Percentiles rank a stretch among this genome's conserved stretches.
Conservation (phyloP, 768 basidiomycete species). For the Rhodocollybia butyracea region DNA sequence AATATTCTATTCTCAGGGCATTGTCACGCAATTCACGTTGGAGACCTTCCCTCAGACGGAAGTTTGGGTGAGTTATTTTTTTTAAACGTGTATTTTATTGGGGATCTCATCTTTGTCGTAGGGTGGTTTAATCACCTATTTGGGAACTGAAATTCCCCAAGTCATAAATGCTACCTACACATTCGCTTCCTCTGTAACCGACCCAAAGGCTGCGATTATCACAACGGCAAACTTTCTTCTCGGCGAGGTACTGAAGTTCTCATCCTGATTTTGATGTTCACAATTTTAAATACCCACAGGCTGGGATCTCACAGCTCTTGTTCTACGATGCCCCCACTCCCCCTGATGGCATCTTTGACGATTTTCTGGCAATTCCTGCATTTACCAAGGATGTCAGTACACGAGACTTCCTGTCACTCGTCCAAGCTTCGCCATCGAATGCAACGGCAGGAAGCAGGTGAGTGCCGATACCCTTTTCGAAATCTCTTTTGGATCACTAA, state of each 20-base stretch:
- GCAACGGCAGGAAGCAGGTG: slow-evolving; percentile 24
- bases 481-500: background rate
- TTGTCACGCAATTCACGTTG: slow-evolving; percentile 57
- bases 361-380: slow-evolving; percentile 30
- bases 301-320: slow-evolving; percentile 21
- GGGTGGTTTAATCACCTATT: slow-evolving; percentile 47
- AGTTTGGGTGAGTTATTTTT: slow-evolving; percentile 52
- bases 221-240: slow-evolving; percentile 37
- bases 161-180: slow-evolving; percentile 34
- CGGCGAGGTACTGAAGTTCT: slow-evolving; percentile 28
- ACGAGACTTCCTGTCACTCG: slow-evolving; percentile 27
- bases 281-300: slow-evolving; percentile 8
- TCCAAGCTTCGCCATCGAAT: slow-evolving; percentile 22
- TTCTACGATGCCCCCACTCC: slow-evolving; percentile 43
- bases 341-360: slow-evolving; percentile 34
- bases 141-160: slow-evolving; percentile 13
- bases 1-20: slow-evolving; percentile 33
- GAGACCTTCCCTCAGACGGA: slow-evolving; percentile 49
- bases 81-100: background rate
- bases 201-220: slow-evolving; percentile 51
- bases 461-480: background rate
- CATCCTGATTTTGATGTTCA: background rate
- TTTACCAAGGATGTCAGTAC: slow-evolving; percentile 25
- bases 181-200: slow-evolving; percentile 38
- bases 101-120: slow-evolving; percentile 17